These are phyloP conservation scores for Geotrichum australiense DNA, from an alignment of 1,139 yeast species.

Conservation along the genomic window DNA sequence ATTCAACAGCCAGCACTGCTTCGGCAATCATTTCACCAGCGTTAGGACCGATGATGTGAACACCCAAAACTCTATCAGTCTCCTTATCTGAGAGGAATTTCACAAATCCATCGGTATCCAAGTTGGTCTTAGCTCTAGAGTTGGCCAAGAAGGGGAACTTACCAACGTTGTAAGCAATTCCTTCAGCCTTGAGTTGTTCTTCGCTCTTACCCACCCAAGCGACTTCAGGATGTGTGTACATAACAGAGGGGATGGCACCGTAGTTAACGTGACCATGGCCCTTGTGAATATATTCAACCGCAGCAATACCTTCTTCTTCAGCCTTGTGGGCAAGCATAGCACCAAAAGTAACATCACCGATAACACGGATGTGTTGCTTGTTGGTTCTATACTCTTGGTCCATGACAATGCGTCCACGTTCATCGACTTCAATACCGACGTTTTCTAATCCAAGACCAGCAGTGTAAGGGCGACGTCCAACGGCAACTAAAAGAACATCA, in stretches of 20 bases:
- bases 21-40: conserved; percentile 99
- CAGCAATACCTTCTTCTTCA: conserved; percentile 99
- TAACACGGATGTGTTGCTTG: conserved; percentile 87
- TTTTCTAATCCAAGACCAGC: conserved; percentile 84
- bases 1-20: conserved; percentile 95
- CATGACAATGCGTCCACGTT: conserved; percentile 86
- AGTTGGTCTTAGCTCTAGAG: conserved; percentile 98
- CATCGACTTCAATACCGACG: conserved; percentile 83
- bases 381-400: conserved; percentile 92
- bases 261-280: conserved; percentile 99
- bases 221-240: conserved; percentile 98
- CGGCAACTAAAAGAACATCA: conserved; percentile 91
- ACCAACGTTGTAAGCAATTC: conserved; percentile 87
- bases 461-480: conserved; percentile 98
- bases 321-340: conserved; percentile 99
- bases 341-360: conserved; percentile 98
- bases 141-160: conserved; percentile 98
- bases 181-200: conserved; percentile 91
- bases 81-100: conserved; percentile 94
- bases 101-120: conserved; percentile 95
- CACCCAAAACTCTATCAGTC: conserved; percentile 93
- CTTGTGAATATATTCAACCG: conserved; percentile 84
- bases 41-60: conserved; percentile 94
- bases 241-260: conserved; percentile 94
- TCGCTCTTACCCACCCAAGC: conserved; percentile 99